Percentiles rank a stretch among this genome's conserved stretches.
Evolutionary conservation across 257 asterid species (phyloP).

Genomic region (Solanum chilense): DNA sequence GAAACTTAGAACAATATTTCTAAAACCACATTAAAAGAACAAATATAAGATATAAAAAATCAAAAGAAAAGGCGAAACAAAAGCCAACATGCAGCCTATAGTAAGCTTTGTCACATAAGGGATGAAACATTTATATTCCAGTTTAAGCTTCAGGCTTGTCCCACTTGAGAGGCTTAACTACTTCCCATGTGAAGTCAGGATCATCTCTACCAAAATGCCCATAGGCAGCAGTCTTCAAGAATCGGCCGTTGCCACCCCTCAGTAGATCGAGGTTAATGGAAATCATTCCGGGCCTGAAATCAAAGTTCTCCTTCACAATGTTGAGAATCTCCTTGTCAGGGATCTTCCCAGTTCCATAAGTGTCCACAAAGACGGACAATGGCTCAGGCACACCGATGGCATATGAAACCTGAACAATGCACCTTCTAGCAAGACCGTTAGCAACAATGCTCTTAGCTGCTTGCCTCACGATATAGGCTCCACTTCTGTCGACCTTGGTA

Average conservation of each 20-base stretch:
- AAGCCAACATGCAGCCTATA: neutral
- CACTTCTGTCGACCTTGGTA: neutral
- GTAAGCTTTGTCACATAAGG: neutral
- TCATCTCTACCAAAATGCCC: neutral
- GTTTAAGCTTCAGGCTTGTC: neutral
- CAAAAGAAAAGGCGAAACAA: neutral
- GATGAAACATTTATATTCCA: neutral
- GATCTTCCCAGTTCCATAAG: constrained; percentile 1
- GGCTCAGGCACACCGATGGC: neutral
- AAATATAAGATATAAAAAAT: neutral
- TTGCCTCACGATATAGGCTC: neutral
- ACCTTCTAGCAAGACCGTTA: neutral
- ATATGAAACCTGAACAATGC: neutral
- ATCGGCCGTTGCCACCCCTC: neutral
- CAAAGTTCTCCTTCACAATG: neutral
- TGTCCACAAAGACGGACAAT: neutral
- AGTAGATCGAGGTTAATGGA: neutral
- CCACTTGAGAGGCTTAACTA: constrained; percentile 1
- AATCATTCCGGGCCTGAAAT: constrained; percentile 1
- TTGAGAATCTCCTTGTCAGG: neutral
- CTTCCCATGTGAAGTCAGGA: constrained; percentile 3
- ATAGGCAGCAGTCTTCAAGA: constrained; percentile 3
- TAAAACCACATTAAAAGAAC: neutral
- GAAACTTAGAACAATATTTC: neutral
- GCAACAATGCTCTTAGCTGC: neutral